Evolutionary conservation across 2,329 filamentous ascomycete species (phyloP), one percentile per base, ranked within the genome.

Genomic region (Raffaelea albimanens): DNA sequence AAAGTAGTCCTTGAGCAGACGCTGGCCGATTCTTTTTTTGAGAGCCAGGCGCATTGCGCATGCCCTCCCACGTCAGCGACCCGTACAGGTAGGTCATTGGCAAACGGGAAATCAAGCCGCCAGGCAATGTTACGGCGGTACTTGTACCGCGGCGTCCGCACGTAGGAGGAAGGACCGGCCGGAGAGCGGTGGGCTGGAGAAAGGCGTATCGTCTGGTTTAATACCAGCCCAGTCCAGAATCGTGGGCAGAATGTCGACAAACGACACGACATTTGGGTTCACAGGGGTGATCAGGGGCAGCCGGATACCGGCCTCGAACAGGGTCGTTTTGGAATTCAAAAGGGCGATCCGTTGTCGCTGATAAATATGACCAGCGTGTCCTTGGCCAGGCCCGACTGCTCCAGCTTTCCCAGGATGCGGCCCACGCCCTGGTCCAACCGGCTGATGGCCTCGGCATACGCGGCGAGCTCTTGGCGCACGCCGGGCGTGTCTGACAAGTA

Each of bases 281-380:
- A 61, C 53, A 2, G 63, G 59, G 0, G 73, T 53, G 5, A 74
- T 57, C 4, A 73, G 57, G 0, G 70, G 70, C 2, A 73, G 56
- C 11, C 63, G 57, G 0, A 71, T 59, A 14, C 71, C 70, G 0
- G 71, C 67, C 44, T 74, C 70, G 52, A 68, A 75, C 0, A 75
- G 58, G 0, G 69, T 73, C 1, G 70, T 74, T 53, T 73, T 73
- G 9, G 71, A 72, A 55, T 75, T 74, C 50, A 74, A 50, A 75
- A 73, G 0, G 70, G 70, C 1, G 69, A 61, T 0, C 71, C 70
- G 36, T 74, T 74, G 47, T 75, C 70, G 49, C 67, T 72, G 4
- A 69, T 53, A 46, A 75, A 72, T 4, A 73, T 53, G 3, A 73
- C 64, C 14, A 73, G 50, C 0, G 70, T 74, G 29, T 59, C 50